Evolutionary conservation across 495 filamentous ascomycete species (phyloP).

Genomic region (Glonium stellatum): DNA sequence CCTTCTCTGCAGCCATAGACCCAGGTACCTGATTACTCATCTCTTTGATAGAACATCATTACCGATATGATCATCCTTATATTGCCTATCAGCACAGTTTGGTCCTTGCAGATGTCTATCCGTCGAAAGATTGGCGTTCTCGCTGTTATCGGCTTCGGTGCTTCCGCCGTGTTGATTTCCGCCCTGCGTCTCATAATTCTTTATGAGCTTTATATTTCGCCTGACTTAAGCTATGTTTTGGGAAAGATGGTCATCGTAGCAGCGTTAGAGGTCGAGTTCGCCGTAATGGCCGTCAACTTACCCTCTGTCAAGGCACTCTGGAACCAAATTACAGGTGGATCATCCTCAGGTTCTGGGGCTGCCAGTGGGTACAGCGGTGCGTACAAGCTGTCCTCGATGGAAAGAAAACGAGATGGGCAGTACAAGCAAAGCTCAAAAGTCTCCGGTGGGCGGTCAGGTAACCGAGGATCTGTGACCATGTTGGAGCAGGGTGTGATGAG

Average conservation of each 20-base stretch:
- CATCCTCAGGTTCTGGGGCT: conserved; percentile 2
- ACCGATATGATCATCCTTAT: conserved; percentile 33
- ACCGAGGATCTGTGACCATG: conserved; percentile 7
- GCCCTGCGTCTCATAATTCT: conserved; percentile 26
- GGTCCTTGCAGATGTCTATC: conserved; percentile 28
- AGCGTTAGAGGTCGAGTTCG: conserved; percentile 30
- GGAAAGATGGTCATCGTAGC: conserved; percentile 35
- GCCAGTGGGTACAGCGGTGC: neutral
- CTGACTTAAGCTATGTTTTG: conserved; percentile 30
- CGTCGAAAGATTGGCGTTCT: conserved; percentile 15
- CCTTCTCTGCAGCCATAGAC: neutral
- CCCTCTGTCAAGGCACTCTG: conserved; percentile 28
- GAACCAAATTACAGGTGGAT: conserved; percentile 4
- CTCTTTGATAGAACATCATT: conserved; percentile 22
- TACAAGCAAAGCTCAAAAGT: neutral
- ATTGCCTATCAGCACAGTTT: conserved; percentile 34
- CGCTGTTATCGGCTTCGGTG: conserved; percentile 20
- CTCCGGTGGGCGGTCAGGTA: neutral
- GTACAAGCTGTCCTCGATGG: conserved; percentile 4
- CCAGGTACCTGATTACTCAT: neutral
- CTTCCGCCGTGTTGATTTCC: conserved; percentile 25
- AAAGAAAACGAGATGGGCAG: neutral
- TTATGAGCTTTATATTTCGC: conserved; percentile 16
- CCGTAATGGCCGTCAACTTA: conserved; percentile 34
- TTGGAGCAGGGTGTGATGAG: conserved; percentile 8